Base-by-base conservation (phyloP, 129 eudicot species). In the Heracleum sosnowskyi region DNA sequence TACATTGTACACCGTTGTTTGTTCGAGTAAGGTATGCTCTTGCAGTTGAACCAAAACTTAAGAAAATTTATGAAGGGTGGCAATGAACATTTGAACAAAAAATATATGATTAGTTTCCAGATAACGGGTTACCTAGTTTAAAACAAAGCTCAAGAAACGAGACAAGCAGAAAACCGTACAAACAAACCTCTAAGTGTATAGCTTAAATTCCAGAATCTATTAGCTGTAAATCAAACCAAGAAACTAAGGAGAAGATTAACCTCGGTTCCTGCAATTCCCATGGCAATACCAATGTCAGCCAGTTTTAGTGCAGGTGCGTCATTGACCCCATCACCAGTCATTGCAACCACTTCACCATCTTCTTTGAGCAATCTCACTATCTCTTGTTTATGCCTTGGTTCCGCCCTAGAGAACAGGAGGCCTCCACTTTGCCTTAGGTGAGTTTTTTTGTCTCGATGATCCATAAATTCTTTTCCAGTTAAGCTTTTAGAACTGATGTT, bases 251-350 rank as follows among this genome's bases (percentile, higher is more conserved):
- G 11, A 73, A 71, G 15, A 84, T 45, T 40, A 85, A 93, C 98
- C 98, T 93, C 98, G 22, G 98, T 93, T 39, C 98, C 97, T 55
- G 95, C 74, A 76, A 93, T 91, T 15, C 98, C 98, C 98, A 93
- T 93, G n/a, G 97, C 95, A 75, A 93, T 93, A 62, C 98, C 98
- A 66, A 93, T 93, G 82, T 93, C 98, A 63, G 98, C 98, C 76
- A 91, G 79, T 84, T 93, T 93, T 39, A 93, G 69, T 22, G 98
- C 98, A 37, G 98, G 98, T 47, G 98, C 98, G 81, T 93, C 98
- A 79, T 93, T 93, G 17, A 93, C 98, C 4, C 98, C 98, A 78
- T 93, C 98, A 6, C 98, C 97, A 22, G 98, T 93, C 98, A 93
- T 93, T 13, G 98, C 98, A 82, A 93, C 98, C 71, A 93, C 88